Base-by-base conservation (phyloP, 2,329 filamentous ascomycete species). In the Alternaria metachromatica region DNA sequence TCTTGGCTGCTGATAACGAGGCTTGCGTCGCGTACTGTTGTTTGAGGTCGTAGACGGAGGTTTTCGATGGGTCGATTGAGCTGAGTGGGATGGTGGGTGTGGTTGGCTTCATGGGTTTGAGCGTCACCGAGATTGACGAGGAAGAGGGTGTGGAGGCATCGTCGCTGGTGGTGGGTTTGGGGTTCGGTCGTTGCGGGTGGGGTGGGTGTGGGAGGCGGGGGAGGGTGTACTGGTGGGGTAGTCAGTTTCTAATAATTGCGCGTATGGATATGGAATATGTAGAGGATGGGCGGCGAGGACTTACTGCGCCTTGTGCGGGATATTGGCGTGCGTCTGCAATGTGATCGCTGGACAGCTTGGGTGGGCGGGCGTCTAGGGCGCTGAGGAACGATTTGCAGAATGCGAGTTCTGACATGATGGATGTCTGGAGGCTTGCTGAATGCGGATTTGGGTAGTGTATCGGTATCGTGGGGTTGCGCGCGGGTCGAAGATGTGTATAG, bases 321-420 rank as follows among this genome's bases (percentile, higher is more conserved):
- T 95, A 94, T 70, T 86, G 88, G 73, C 89, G 90, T 54, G 93
- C 89, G 77, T 97, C 93, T 81, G 95, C 92, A 80, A 96, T 90
- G 88, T 97, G 92, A 80, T 98, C 93, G 68, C 92, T 85, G n/a
- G 91, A 89, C 67, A 98, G 87, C 84, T 94, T 96, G 73, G 89
- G 81, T 8, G 94, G 91, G 54, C 90, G 89, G 64, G 89, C 87
- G 81, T 97, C 93, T 66, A 98, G 88, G 21, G 89, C 87, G 56
- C 89, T 85, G 71, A 99, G 89, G 81, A 97, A 97, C 30, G 88
- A 86, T 81, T 92, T 93, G 72, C 93, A 91, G 80, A 97, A 98
- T 55, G 89, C 84, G 64, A 94, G 82, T 86, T 97, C 94, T n/a
- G 78, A 75, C 79, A 81, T 81, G 64, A 50, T 70, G 61, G 67